Evolutionary conservation across 768 basidiomycete species (phyloP).

Genomic region (Coprinopsis cinerea): DNA sequence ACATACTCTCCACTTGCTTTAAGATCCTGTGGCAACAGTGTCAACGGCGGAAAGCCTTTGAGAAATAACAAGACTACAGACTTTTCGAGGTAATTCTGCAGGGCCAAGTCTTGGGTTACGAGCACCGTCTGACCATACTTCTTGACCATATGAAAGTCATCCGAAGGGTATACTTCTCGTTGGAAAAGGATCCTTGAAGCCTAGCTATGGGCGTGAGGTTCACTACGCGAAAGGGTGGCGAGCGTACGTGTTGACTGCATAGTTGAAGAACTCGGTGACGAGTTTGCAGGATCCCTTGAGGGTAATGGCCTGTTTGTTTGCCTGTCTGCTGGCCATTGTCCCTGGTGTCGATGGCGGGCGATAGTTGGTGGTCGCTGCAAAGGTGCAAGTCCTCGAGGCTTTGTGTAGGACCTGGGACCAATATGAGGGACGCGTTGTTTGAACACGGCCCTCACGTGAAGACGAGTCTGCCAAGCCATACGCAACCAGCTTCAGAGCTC

Average conservation of each 20-base stretch:
- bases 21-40: constrained; percentile 56
- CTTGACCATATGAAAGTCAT: constrained; percentile 99
- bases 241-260: constrained; percentile 92
- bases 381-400: too few species aligned
- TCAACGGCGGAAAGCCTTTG: neutral
- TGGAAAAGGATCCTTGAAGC: constrained; percentile 83
- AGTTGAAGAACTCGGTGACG: constrained; percentile 99
- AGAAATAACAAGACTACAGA: constrained; percentile 21
- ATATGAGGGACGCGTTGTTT: constrained; percentile 17
- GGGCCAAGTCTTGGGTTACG: constrained; percentile 86
- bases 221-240: neutral
- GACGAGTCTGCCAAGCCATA: neutral
- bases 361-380: constrained; percentile 13
- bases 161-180: constrained; percentile 92
- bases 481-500: too few species aligned
- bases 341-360: constrained; percentile 10
- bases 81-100: constrained; percentile 92
- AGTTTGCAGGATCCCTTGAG: constrained; percentile 92
- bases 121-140: constrained; percentile 97
- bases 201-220: constrained; percentile 11
- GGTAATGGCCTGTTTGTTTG: constrained; percentile 73
- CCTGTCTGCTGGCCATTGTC: constrained; percentile 42
- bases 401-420: constrained; percentile 3
- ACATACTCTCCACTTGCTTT: constrained; percentile 85
- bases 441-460: constrained; percentile 2